Base-by-base conservation (phyloP, 495 filamentous ascomycete species). In the Xylaria nigripes region DNA sequence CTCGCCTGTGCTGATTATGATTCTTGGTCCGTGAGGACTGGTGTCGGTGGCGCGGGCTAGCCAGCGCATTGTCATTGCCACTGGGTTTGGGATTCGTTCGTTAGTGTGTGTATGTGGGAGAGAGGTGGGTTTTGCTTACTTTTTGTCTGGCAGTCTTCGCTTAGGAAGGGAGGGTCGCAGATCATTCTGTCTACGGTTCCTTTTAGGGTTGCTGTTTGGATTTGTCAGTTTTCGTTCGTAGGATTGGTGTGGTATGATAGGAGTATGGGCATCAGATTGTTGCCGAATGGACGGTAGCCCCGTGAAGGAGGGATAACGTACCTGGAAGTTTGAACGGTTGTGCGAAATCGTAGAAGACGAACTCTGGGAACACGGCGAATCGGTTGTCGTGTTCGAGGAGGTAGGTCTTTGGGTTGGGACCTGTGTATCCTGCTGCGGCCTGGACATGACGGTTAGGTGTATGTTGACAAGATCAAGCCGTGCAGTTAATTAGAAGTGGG, bases 91-190 rank as follows among this genome's bases (percentile, higher is more conserved):
- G 30, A 7, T 49, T 34, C 44, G 54, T 44, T 13, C 2, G 13
- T 30, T 12, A 8, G 32, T 29, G 25, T 29, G 40, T 44, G 23
- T 44, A 12, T 27, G 30, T 34, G 38, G 42, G 21, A 40, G 18
- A 8, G 30, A 47, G 42, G 25, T 29, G 51, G 6, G 22, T 19
- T 12, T 27, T 38, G 61, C 66, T 30, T 62, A 86, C 85, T 71
- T 73, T 90, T 90, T 0, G 86, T 87, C 58, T 92, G 87, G 64
- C 87, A 92, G 55, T 92, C 86, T 57, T 85, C 77, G 59, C 79
- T 85, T 7, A 91, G 70, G 55, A 91, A 92, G 2, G 87, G 87
- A 0, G 87, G 87, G 66, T 92, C 87, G 55, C 77, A 77, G 52
- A 90, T 81, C 51, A 91, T 76, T 42, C 81, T 72, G 65, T 88